Evolutionary conservation across 345 rosid genomes (phyloP).

Genomic region (Eutrema yunnanense): DNA sequence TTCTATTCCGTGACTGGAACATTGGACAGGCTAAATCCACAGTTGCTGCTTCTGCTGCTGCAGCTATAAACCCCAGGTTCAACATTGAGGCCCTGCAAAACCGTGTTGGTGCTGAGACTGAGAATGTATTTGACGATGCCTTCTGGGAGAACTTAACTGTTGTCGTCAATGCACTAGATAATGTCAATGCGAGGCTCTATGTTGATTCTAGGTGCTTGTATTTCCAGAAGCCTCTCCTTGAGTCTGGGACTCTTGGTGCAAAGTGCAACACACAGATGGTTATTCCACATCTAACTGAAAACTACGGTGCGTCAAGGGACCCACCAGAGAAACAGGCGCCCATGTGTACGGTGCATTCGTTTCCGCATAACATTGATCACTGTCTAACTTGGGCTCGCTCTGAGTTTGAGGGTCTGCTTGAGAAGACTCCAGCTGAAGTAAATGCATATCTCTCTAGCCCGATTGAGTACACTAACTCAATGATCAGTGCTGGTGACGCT

Average conservation of each 20-base stretch:
- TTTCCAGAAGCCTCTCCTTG: conserved; percentile 98
- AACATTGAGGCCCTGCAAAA: conserved; percentile 89
- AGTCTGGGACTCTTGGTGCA: conserved; percentile 98
- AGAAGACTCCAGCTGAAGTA: conserved; percentile 97
- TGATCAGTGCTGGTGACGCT: conserved; percentile 89
- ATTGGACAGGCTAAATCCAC: conserved; percentile 99
- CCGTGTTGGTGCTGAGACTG: conserved; percentile 94
- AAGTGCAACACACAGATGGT: conserved; percentile 99
- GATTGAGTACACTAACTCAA: conserved; percentile 57
- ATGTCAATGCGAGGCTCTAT: conserved; percentile 92
- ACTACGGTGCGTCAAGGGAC: conserved; percentile 97
- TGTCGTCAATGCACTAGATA: conserved; percentile 90
- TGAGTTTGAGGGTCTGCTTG: conserved; percentile 96
- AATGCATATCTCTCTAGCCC: conserved; percentile 85
- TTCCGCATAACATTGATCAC: conserved; percentile 99
- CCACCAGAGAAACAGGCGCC: conserved; percentile 99
- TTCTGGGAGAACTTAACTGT: conserved; percentile 90
- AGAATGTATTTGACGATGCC: conserved; percentile 78
- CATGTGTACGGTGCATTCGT: conserved; percentile 98
- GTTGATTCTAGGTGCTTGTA: conserved; percentile 96
- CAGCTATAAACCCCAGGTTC: conserved; percentile 62
- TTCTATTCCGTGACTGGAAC: conserved; percentile 98
- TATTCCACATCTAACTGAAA: conserved; percentile 94
- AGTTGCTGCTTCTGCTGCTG: conserved; percentile 94
- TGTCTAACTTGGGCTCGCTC: conserved; percentile 99